phyloP scores from a whole-genome alignment of 495 filamentous ascomycete genomes.

The Aspergillus indologenus region DNA sequence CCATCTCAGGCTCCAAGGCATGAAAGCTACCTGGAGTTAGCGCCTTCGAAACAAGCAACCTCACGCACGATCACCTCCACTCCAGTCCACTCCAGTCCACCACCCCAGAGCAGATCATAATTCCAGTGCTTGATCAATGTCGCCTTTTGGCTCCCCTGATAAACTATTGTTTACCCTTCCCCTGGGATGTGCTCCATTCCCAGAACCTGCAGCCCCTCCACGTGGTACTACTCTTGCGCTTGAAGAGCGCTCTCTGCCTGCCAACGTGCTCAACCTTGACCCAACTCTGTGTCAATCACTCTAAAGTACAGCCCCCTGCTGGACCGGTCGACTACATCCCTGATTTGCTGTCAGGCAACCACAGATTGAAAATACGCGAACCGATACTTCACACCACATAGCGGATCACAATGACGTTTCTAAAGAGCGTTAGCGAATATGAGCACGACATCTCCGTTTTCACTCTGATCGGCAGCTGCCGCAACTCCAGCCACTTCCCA shows the following conservation, averaged over 20 bases:
- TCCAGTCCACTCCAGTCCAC: too few species aligned
- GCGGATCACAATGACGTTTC: background rate
- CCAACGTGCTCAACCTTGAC: too few species aligned
- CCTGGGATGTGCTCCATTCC: background rate
- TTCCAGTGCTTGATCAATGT: background rate
- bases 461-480: background rate
- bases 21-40: too few species aligned
- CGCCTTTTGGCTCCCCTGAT: too few species aligned
- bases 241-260: too few species aligned
- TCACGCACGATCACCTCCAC: background rate
- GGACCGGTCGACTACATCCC: background rate
- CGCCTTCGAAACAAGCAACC: background rate
- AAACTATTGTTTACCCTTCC: background rate
- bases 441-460: background rate
- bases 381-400: background rate
- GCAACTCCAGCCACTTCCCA: background rate
- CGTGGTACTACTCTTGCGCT: background rate
- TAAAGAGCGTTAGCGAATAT: background rate
- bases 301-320: too few species aligned
- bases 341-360: background rate
- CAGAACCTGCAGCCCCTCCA: background rate
- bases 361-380: background rate
- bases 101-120: background rate
- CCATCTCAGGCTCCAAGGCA: too few species aligned
- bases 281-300: background rate